Evolutionary conservation across 1,284 basidiomycete species (phyloP).

Genomic region (Trametes pubescens): DNA sequence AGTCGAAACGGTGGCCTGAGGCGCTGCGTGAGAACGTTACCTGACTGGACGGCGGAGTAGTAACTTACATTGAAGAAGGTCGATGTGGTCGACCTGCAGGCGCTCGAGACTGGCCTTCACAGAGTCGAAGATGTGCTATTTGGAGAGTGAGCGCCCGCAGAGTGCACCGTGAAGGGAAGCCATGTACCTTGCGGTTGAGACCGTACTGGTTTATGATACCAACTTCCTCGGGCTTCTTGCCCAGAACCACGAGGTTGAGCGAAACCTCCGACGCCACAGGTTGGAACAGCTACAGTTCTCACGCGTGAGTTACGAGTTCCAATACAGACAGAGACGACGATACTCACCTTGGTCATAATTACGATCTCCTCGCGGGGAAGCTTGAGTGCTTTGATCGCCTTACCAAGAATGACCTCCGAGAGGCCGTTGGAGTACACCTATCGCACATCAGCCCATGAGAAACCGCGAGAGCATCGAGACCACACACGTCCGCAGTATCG

Average conservation of each 20-base stretch:
- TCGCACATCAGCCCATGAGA: not conserved
- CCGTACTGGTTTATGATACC: constrained; percentile 48
- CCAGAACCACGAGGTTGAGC: constrained; percentile 1
- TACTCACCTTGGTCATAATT: constrained; percentile 74
- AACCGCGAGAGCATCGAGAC: not conserved
- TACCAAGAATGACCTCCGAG: constrained; percentile 79
- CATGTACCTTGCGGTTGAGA: constrained; percentile 42
- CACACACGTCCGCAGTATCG: constrained; percentile 36
- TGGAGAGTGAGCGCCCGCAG: not conserved
- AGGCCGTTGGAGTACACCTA: constrained; percentile 58
- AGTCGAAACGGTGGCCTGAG: constrained; percentile 43
- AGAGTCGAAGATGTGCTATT: constrained; percentile 52
- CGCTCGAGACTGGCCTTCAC: constrained; percentile 49
- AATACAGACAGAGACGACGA: too few relatives aligned
- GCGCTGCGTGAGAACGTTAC: constrained; percentile 29
- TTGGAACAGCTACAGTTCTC: constrained; percentile 14
- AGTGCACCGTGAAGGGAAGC: not conserved
- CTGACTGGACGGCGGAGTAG: too few relatives aligned
- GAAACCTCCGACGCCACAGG: constrained; percentile 46
- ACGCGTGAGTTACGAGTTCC: not conserved
- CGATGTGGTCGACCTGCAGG: constrained; percentile 53
- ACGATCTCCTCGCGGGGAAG: constrained; percentile 83
- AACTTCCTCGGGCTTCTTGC: constrained; percentile 29
- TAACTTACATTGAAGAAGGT: constrained; percentile 43
- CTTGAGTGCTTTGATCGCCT: constrained; percentile 76